phyloP scores from a whole-genome alignment of 1,284 basidiomycete genomes.

The Melampsora larici-populina region DNA sequence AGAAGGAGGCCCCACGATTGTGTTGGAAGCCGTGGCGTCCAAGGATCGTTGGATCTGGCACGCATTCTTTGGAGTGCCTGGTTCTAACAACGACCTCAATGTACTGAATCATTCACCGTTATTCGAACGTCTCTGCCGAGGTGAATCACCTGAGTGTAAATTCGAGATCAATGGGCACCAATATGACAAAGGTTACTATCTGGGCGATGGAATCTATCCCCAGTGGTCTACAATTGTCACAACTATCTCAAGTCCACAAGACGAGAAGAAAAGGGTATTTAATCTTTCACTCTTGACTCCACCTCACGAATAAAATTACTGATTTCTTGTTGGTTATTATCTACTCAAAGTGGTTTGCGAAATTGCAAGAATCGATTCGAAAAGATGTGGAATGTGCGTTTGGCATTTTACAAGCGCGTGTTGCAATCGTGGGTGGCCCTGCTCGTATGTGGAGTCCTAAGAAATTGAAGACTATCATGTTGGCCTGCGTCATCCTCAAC shows the following conservation, averaged over 20 bases:
- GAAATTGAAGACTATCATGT: neutral
- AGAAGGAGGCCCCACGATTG: neutral
- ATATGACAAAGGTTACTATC: constrained; percentile 5
- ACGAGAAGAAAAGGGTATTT: neutral
- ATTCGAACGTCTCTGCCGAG: neutral
- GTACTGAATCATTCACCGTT: neutral
- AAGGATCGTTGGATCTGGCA: neutral
- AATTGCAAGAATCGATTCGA: neutral
- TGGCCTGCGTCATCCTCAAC: neutral
- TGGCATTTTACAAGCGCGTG: neutral
- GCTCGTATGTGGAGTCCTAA: neutral
- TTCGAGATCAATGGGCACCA: constrained; percentile 5
- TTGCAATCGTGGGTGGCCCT: neutral
- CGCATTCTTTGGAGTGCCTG: neutral
- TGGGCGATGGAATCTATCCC: constrained; percentile 11
- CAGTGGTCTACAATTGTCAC: neutral
- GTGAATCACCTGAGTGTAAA: neutral
- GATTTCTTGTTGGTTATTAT: too few relatives aligned
- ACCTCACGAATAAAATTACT: too few relatives aligned
- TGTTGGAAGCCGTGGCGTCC: constrained; percentile 14
- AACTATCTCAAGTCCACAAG: neutral
- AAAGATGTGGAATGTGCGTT: neutral
- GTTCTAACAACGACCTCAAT: neutral
- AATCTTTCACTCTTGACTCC: neutral
- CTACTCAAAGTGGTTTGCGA: neutral